phyloP scores from a whole-genome alignment of 2,329 filamentous ascomycete species.

The Aspergillus calidoustus region DNA sequence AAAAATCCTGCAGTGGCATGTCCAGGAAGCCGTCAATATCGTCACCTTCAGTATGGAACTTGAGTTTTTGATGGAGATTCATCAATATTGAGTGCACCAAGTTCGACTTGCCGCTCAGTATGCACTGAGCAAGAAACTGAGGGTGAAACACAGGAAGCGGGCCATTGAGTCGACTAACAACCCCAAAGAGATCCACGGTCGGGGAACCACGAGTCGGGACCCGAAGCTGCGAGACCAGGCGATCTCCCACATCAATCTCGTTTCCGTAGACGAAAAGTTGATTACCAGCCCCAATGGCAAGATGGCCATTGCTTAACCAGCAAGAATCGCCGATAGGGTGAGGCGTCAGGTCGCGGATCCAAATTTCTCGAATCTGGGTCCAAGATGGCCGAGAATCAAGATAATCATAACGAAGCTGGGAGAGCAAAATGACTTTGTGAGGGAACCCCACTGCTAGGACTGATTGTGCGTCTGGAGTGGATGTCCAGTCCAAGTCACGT shows the following conservation, averaged over 20 bases:
- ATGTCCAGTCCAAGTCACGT: constrained; percentile 90
- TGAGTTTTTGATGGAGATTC: constrained; percentile 74
- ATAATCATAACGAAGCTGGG: constrained; percentile 90
- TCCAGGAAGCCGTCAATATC: constrained; percentile 77
- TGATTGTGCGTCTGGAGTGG: constrained; percentile 84
- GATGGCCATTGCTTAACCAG: constrained; percentile 83
- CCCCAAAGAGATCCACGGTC: constrained; percentile 74
- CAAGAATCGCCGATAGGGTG: constrained; percentile 92
- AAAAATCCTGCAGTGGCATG: constrained; percentile 56
- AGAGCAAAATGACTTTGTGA: constrained; percentile 79
- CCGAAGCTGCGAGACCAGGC: constrained; percentile 61
- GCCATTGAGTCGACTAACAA: constrained; percentile 82
- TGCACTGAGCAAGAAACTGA: constrained; percentile 84
- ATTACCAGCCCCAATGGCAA: constrained; percentile 88
- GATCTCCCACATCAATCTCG: constrained; percentile 67
- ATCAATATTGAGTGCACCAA: constrained; percentile 75
- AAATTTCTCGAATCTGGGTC: constrained; percentile 82
- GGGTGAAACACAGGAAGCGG: constrained; percentile 91
- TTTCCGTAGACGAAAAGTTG: constrained; percentile 86
- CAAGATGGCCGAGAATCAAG: constrained; percentile 87
- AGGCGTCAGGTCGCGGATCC: constrained; percentile 78
- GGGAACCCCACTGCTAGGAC: constrained; percentile 91
- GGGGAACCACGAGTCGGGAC: constrained; percentile 53
- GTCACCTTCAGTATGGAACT: constrained; percentile 83
- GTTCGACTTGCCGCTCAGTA: constrained; percentile 74